Conservation (phyloP, 2,329 filamentous ascomycete species). For the Dactylellina parvicollis region DNA sequence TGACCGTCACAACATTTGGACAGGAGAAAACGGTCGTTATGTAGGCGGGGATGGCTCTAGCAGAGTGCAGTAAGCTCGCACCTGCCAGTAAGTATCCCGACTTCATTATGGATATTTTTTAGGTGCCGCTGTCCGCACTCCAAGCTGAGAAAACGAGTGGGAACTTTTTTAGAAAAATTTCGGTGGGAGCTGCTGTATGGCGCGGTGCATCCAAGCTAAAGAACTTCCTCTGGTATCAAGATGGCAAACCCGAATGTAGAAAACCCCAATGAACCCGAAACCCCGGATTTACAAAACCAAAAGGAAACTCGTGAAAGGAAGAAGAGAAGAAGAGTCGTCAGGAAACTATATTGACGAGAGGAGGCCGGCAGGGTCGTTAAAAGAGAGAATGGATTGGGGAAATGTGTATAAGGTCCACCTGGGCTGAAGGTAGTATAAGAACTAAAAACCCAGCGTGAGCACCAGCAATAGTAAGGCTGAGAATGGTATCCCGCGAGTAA, state of each 20-base stretch:
- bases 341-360: conserved; percentile 20
- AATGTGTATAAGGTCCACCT: conserved; percentile 48
- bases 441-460: conserved; percentile 37
- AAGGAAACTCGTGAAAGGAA: conserved; percentile 54
- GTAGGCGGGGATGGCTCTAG: conserved; percentile 44
- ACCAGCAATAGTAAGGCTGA: conserved; percentile 53
- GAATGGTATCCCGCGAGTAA: conserved; percentile 43
- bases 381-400: conserved; percentile 46
- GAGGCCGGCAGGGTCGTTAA: conserved; percentile 40
- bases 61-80: conserved; percentile 46
- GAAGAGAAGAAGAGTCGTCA: conserved; percentile 32
- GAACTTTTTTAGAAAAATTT: conserved; percentile 32
- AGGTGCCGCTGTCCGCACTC: conserved; percentile 32
- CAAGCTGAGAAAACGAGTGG: conserved; percentile 36
- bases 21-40: conserved; percentile 49
- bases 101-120: conserved; percentile 39
- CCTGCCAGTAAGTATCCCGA: conserved; percentile 43
- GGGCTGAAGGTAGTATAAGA: conserved; percentile 55
- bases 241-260: conserved; percentile 33
- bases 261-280: conserved; percentile 54
- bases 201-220: conserved; percentile 32
- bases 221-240: conserved; percentile 37
- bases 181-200: conserved; percentile 24
- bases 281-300: conserved; percentile 52
- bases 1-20: conserved; percentile 48